Conservation (phyloP, 2,329 filamentous ascomycete genomes). For the Colletotrichum sp. region DNA sequence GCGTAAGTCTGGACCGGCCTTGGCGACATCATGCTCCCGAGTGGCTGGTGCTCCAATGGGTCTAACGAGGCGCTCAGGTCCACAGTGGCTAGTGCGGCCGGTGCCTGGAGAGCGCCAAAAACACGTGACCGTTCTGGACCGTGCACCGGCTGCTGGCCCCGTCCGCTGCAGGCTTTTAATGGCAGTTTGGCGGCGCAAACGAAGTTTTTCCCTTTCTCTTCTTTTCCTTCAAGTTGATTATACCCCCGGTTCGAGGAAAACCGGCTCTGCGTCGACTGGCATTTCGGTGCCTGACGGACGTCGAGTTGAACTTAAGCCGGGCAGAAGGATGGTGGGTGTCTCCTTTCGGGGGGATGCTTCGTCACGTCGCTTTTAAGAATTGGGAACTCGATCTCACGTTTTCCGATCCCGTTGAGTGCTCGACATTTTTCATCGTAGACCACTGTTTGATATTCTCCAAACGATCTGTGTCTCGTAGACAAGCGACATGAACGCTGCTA, state of each 20-base stretch:
- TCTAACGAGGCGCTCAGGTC: neutral
- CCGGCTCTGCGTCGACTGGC: constrained; percentile 52
- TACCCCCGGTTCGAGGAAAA: constrained; percentile 59
- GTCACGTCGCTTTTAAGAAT: constrained; percentile 68
- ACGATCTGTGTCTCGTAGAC: neutral
- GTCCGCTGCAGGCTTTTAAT: constrained; percentile 13
- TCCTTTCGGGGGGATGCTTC: constrained; percentile 22
- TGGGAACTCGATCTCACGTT: constrained; percentile 61
- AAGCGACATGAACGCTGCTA: neutral
- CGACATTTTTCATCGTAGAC: constrained; percentile 47
- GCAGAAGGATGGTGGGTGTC: constrained; percentile 52
- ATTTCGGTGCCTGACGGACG: constrained; percentile 42
- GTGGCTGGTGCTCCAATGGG: constrained; percentile 18
- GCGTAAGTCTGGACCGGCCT: constrained; percentile 13
- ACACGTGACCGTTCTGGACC: constrained; percentile 5
- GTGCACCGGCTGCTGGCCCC: neutral
- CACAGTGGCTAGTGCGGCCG: neutral
- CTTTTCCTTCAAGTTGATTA: constrained; percentile 56
- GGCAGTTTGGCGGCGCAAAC: neutral
- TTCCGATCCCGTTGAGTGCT: constrained; percentile 69
- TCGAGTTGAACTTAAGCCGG: constrained; percentile 62
- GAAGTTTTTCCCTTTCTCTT: constrained; percentile 33
- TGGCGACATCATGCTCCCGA: constrained; percentile 16
- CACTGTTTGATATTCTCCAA: neutral
- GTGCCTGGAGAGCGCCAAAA: neutral